Percentiles rank a stretch among this genome's conserved stretches.
phyloP scores from a whole-genome alignment of 1,284 basidiomycete genomes.

The Chondrostereum purpureum region DNA sequence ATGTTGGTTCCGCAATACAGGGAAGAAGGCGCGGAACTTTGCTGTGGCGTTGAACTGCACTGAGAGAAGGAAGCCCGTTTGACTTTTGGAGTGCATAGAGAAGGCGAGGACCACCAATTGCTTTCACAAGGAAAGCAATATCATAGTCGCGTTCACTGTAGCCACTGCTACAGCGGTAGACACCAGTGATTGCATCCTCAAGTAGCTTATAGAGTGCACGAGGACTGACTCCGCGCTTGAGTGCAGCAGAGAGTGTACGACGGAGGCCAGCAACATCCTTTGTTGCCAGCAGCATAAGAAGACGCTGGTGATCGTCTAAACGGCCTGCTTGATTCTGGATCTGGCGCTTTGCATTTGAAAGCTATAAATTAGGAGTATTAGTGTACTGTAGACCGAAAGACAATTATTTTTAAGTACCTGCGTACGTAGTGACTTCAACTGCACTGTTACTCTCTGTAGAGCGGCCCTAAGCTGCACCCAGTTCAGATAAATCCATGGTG shows the following conservation, averaged over 20 bases:
- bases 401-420: no score
- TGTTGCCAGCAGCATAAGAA: conserved; percentile 10
- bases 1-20: no score
- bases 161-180: conserved; percentile 9
- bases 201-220: background rate
- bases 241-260: conserved; percentile 8
- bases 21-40: no score
- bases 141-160: conserved; percentile 13
- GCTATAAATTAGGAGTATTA: no score
- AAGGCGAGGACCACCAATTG: conserved; percentile 14
- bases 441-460: no score
- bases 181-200: conserved; percentile 2
- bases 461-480: no score
- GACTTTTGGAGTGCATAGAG: conserved; percentile 14
- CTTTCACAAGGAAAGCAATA: conserved; percentile 15
- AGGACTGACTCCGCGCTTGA: conserved; percentile 5
- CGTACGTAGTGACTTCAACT: no score
- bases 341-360: conserved; percentile 3
- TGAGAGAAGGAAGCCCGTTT: conserved; percentile 19
- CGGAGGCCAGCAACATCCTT: conserved; percentile 11
- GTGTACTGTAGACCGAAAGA: no score
- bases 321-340: background rate
- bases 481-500: no score
- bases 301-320: conserved; percentile 7
- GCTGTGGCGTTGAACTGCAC: no score